Percentiles rank a stretch among this genome's conserved stretches.
These are phyloP conservation scores for Penicillium thymicola DNA, from an alignment of 2,329 filamentous ascomycete genomes.

Conservation along the genomic window DNA sequence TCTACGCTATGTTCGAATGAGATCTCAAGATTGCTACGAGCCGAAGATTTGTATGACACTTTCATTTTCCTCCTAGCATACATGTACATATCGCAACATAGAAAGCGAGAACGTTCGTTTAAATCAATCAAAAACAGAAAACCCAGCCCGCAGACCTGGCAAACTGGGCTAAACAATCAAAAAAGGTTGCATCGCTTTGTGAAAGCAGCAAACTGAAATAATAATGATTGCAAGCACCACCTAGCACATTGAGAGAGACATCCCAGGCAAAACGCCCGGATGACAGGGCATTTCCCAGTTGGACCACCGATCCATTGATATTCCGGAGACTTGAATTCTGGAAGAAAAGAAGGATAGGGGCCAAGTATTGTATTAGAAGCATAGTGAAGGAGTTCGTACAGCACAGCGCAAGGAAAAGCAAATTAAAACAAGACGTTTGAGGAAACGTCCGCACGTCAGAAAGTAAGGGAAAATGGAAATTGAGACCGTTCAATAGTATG, in stretches of 20 bases:
- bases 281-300: neutral
- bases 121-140: neutral
- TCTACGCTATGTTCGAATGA: neutral
- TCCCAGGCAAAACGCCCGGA: neutral
- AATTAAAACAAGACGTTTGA: constrained; percentile 16
- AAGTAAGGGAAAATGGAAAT: constrained; percentile 15
- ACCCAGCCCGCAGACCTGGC: neutral
- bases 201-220: neutral
- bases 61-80: neutral
- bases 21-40: neutral
- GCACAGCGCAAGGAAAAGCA: constrained; percentile 17
- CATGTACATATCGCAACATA: neutral
- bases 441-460: constrained; percentile 10
- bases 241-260: neutral
- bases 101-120: neutral
- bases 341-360: constrained; percentile 7
- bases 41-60: neutral
- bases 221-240: neutral
- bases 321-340: constrained; percentile 7
- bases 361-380: constrained; percentile 23
- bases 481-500: constrained; percentile 16
- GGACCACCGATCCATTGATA: constrained; percentile 2
- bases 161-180: neutral
- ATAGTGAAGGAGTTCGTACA: constrained; percentile 23
- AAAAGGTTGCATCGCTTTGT: neutral